These are phyloP conservation scores for Mrakia gelida DNA, from an alignment of 768 basidiomycete genomes.

Conservation along the genomic window DNA sequence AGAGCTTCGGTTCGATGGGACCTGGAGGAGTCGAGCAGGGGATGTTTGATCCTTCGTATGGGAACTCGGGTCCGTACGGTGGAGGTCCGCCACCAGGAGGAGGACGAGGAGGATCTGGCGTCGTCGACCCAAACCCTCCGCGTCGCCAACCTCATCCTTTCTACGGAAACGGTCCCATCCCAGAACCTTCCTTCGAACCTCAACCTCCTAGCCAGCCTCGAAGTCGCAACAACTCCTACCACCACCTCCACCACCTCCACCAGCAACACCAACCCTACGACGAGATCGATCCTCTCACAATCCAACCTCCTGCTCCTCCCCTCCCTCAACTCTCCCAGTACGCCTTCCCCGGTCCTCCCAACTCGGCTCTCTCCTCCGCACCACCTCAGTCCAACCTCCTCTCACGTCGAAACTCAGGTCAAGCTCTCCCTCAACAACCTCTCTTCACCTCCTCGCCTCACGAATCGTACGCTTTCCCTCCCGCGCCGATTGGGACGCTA, in stretches of 20 bases:
- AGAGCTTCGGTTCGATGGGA: neutral
- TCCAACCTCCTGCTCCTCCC: neutral
- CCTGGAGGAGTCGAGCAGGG: neutral
- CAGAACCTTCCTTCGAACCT: neutral
- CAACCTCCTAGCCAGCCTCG: neutral
- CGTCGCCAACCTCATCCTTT: neutral
- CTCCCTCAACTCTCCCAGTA: neutral
- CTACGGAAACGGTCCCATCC: conserved; percentile 2
- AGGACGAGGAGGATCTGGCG: neutral
- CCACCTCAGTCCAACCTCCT: neutral
- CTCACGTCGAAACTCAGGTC: neutral
- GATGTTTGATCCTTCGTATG: conserved; percentile 1
- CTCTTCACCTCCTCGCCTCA: conserved; percentile 1
- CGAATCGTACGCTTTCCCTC: neutral
- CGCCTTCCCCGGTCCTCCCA: neutral
- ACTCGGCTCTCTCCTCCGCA: neutral
- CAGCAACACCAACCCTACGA: conserved; percentile 8
- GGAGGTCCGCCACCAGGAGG: neutral
- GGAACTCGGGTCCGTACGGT: neutral
- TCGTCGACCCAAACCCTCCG: neutral
- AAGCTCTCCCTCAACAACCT: neutral
- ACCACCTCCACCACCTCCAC: conserved; percentile 5
- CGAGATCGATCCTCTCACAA: conserved; percentile 5
- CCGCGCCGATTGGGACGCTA: conserved; percentile 10
- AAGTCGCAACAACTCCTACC: neutral